Conservation (phyloP, 306 rosid genomes). For the Vigna nakashimae region DNA sequence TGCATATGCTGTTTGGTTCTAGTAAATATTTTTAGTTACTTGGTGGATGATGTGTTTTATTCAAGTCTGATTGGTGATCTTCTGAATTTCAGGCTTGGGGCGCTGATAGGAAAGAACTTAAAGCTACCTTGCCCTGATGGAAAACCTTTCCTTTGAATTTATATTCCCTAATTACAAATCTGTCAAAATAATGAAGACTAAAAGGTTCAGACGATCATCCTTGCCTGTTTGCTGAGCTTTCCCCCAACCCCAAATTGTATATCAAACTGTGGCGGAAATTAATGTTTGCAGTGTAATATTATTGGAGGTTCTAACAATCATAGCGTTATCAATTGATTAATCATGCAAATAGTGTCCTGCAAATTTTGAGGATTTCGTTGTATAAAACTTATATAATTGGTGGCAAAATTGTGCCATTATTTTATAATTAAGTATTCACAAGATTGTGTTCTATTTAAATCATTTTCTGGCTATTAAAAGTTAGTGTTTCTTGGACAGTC, state of each 20-base stretch:
- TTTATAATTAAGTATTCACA: not conserved
- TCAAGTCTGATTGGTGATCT: constrained; percentile 6
- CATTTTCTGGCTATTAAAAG: constrained; percentile 1
- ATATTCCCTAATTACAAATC: constrained; percentile 13
- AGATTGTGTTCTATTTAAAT: not conserved
- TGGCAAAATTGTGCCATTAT: constrained; percentile 11
- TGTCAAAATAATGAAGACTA: constrained; percentile 36
- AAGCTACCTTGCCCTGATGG: constrained; percentile 60
- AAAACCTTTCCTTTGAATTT: constrained; percentile 9
- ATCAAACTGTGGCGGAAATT: constrained; percentile 51
- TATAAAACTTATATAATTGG: constrained; percentile 26
- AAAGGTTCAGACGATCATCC: constrained; percentile 50
- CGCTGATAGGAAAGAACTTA: constrained; percentile 77
- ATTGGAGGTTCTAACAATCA: constrained; percentile 44
- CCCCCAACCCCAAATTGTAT: constrained; percentile 50
- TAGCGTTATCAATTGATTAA: constrained; percentile 25
- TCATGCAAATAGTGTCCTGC: constrained; percentile 16
- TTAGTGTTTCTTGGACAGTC: not conserved
- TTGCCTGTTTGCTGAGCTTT: constrained; percentile 40
- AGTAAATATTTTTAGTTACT: constrained; percentile 2
- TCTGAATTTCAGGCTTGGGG: constrained; percentile 68
- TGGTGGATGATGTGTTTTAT: constrained; percentile 21
- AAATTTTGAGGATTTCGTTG: constrained; percentile 24
- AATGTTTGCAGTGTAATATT: constrained; percentile 43
- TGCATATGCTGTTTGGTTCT: not conserved